These are phyloP conservation scores for Cylindrotheca fusiformis DNA, from an alignment of 108 stramenopile species.

Conservation along the genomic window DNA sequence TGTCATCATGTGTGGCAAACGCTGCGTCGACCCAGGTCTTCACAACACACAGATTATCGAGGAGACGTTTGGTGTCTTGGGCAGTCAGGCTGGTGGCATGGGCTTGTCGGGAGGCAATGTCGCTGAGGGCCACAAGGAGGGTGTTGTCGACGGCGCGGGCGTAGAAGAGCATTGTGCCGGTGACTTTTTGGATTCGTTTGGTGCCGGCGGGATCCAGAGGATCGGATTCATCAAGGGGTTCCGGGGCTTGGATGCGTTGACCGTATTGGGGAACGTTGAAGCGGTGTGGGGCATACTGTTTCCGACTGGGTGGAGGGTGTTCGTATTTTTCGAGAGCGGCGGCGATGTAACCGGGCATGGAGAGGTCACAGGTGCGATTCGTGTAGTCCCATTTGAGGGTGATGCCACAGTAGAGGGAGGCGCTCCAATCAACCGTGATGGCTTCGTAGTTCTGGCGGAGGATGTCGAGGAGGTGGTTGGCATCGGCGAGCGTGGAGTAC, in stretches of 20 bases:
- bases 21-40: no score
- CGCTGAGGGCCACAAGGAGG: no score
- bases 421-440: slow-evolving; percentile 11
- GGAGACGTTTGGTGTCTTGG: no score
- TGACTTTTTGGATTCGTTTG: slow-evolving; percentile 40
- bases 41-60: no score
- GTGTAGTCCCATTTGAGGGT: slow-evolving; percentile 49
- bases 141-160: slow-evolving; percentile 43
- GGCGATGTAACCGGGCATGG: slow-evolving; percentile 44
- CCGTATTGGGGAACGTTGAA: slow-evolving; percentile 19
- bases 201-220: neutral
- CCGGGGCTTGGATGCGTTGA: slow-evolving; percentile 27
- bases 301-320: slow-evolving; percentile 19
- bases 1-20: no score
- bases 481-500: slow-evolving; percentile 3
- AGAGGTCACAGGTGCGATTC: slow-evolving; percentile 18
- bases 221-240: slow-evolving; percentile 6
- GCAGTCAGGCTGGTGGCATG: no score
- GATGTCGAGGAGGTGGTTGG: slow-evolving; percentile 19
- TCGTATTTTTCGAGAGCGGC: slow-evolving; percentile 27
- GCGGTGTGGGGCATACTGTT: slow-evolving; percentile 27
- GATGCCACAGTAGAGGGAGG: slow-evolving; percentile 24
- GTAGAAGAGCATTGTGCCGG: slow-evolving; percentile 41
- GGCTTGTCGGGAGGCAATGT: slow-evolving; percentile 28
- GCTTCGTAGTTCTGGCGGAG: slow-evolving; percentile 11